These are phyloP conservation scores for Pezizomycotina sp. DNA, from an alignment of 2,329 filamentous ascomycete genomes.

Conservation along the genomic window DNA sequence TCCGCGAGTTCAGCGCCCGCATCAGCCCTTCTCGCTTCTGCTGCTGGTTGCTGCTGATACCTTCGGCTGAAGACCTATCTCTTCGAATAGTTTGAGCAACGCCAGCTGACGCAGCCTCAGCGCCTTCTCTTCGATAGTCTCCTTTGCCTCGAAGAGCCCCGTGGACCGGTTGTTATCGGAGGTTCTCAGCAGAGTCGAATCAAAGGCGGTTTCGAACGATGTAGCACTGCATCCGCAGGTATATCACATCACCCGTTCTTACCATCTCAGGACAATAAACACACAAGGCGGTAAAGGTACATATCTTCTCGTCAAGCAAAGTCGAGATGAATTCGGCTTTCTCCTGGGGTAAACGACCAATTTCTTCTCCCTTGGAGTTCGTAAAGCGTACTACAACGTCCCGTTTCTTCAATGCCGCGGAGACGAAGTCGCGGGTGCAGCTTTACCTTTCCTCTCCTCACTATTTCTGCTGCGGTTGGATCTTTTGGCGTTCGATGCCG, in stretches of 20 bases:
- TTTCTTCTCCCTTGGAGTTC: constrained; percentile 58
- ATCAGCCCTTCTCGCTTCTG: constrained; percentile 57
- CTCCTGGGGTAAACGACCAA: constrained; percentile 75
- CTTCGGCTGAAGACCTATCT: constrained; percentile 66
- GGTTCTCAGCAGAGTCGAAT: constrained; percentile 43
- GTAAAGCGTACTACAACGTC: constrained; percentile 90
- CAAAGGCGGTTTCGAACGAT: constrained; percentile 60
- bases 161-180: constrained; percentile 54
- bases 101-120: constrained; percentile 72
- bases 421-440: constrained; percentile 19
- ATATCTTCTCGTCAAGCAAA: constrained; percentile 76
- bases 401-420: constrained; percentile 30
- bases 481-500: constrained; percentile 70
- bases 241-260: constrained; percentile 85
- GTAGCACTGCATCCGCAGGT: constrained; percentile 67
- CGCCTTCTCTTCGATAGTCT: constrained; percentile 69
- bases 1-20: constrained; percentile 75
- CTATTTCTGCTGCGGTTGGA: constrained; percentile 32
- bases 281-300: constrained; percentile 69
- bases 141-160: constrained; percentile 65
- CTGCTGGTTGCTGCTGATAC: constrained; percentile 50
- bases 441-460: constrained; percentile 29
- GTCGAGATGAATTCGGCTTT: constrained; percentile 82
- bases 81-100: constrained; percentile 73
- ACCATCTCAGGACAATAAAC: constrained; percentile 77